A percentile compares a stretch with the other conserved stretches of the same genome.
These are phyloP conservation scores for Ceratocystis variospora DNA, from an alignment of 2,329 filamentous ascomycete genomes.

Conservation along the genomic window DNA sequence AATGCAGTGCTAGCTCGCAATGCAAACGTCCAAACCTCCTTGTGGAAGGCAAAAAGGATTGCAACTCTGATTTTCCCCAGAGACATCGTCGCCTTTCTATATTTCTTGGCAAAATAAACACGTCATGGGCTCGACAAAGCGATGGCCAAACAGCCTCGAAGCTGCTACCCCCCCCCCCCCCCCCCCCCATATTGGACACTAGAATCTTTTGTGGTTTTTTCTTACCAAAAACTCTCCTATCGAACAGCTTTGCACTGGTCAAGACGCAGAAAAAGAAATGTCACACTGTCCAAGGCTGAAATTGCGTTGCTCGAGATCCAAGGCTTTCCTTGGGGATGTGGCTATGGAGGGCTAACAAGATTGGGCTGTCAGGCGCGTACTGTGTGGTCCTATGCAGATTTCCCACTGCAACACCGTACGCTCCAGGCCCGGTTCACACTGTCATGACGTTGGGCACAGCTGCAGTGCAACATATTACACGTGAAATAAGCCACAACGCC, in stretches of 20 bases:
- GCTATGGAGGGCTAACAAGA: background rate
- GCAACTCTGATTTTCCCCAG: background rate
- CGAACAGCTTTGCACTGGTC: background rate
- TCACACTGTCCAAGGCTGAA: background rate
- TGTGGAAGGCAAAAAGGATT: constrained; percentile 3
- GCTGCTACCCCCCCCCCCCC: background rate
- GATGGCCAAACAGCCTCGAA: background rate
- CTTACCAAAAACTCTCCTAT: too few relatives aligned
- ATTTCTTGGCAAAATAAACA: background rate
- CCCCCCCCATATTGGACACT: background rate
- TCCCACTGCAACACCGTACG: background rate
- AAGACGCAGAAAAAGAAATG: background rate
- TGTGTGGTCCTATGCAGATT: background rate
- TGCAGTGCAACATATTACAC: background rate
- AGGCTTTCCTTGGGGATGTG: background rate
- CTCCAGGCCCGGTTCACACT: background rate
- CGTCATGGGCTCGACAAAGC: background rate
- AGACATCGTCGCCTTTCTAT: background rate
- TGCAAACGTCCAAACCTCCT: background rate
- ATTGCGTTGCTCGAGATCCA: background rate
- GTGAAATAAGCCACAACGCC: background rate
- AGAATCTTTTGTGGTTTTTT: background rate
- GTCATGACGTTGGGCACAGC: background rate
- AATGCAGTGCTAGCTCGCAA: background rate
- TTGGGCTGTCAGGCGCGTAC: background rate